A percentile compares a stretch with the other conserved stretches of the same genome.
phyloP scores from a whole-genome alignment of 176 grass and related monocot genomes.

The Lolium perenne region DNA sequence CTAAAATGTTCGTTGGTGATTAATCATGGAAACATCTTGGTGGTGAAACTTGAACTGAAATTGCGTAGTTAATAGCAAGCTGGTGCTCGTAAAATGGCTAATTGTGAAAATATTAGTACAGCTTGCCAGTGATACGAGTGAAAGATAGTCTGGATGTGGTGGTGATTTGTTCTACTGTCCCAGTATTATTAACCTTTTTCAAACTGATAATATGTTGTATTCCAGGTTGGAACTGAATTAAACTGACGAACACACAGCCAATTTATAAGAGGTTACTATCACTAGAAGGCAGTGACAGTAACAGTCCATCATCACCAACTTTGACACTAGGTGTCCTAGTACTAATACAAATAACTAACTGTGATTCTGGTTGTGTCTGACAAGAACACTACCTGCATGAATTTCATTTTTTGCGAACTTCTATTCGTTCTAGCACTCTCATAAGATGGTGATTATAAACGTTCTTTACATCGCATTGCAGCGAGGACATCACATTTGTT shows the following conservation, averaged over 20 bases:
- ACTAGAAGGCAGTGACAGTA: conserved; percentile 2
- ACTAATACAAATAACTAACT: neutral
- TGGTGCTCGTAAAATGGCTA: neutral
- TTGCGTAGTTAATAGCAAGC: neutral
- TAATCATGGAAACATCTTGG: conserved; percentile 1
- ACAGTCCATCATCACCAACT: neutral
- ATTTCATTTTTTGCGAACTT: conserved; percentile 7
- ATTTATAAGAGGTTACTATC: neutral
- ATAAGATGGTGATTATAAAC: conserved; percentile 19
- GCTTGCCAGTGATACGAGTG: neutral
- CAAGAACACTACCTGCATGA: conserved; percentile 17
- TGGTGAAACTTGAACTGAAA: conserved; percentile 21
- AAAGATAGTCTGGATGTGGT: neutral
- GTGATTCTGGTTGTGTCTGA: conserved; percentile 8
- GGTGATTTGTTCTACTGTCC: neutral
- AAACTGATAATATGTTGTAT: conserved; percentile 10
- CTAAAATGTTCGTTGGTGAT: neutral
- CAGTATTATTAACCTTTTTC: neutral
- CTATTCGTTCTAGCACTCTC: conserved; percentile 3
- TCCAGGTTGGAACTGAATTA: conserved; percentile 12
- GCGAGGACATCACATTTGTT: conserved; percentile 88
- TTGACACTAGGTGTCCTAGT: neutral
- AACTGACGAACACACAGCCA: neutral
- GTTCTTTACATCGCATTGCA: conserved; percentile 51
- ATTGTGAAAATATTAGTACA: neutral